Conservation (phyloP, 192 early-diverging fungal genomes). For the Gonapodya prolifera region DNA sequence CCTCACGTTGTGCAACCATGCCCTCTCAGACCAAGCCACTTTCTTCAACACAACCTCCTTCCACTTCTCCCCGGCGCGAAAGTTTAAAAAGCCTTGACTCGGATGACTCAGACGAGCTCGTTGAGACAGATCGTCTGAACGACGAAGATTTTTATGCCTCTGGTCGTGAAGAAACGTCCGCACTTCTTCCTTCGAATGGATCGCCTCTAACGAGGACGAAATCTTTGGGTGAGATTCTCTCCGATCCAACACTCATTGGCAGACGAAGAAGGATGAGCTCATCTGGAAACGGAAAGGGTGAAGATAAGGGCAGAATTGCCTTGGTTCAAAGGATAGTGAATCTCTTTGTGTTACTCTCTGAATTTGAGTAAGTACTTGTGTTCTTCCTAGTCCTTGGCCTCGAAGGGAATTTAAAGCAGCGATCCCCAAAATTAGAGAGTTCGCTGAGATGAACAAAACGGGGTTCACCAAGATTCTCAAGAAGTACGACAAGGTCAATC, state of each 20-base stretch:
- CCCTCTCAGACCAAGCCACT: neutral
- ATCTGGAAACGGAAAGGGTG: neutral
- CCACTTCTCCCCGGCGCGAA: neutral
- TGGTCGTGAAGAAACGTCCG: neutral
- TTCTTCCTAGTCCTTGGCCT: no score
- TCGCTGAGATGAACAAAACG: conserved; percentile 76
- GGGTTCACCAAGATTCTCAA: conserved; percentile 92
- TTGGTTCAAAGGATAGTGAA: conserved; percentile 38
- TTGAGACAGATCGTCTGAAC: neutral
- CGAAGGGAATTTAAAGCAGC: no score
- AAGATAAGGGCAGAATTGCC: neutral
- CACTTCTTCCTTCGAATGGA: neutral
- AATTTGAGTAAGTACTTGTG: conserved; percentile 27
- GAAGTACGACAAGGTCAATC: conserved; percentile 94
- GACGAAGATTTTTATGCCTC: neutral
- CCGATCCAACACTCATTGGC: neutral
- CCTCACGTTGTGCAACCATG: no score
- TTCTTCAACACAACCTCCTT: neutral
- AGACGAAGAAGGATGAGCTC: neutral
- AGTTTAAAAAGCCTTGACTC: neutral
- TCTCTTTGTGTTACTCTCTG: conserved; percentile 70
- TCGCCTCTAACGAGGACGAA: neutral
- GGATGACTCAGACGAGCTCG: neutral
- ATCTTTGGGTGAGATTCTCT: neutral
- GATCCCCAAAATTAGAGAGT: no score